Evolutionary conservation across 2,329 filamentous ascomycete genomes (phyloP).

Genomic region (Cephalotrichum gorgonifer): DNA sequence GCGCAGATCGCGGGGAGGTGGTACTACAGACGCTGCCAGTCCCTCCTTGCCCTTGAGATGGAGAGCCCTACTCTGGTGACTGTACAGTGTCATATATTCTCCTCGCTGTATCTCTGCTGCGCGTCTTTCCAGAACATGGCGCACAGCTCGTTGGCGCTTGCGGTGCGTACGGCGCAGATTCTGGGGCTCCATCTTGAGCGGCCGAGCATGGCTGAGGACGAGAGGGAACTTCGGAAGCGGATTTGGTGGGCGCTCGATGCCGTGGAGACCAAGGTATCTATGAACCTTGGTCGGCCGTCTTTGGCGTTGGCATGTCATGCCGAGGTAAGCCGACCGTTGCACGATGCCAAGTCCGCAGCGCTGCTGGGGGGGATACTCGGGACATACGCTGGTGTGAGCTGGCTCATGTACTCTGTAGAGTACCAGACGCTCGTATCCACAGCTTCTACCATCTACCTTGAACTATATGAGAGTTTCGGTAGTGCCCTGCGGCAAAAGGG

Average conservation of each 20-base stretch:
- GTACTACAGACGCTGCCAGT: constrained; percentile 35
- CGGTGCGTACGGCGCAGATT: constrained; percentile 29
- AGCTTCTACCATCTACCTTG: not conserved
- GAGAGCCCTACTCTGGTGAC: constrained; percentile 36
- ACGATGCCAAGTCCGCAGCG: not conserved
- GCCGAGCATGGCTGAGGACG: constrained; percentile 18
- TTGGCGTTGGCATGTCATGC: not conserved
- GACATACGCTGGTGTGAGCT: too few relatives aligned
- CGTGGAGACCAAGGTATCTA: constrained; percentile 31
- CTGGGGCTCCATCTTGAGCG: constrained; percentile 34
- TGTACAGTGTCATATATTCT: constrained; percentile 36
- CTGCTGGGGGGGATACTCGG: not conserved
- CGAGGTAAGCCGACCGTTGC: not conserved
- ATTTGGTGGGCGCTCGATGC: constrained; percentile 39
- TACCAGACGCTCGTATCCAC: not conserved
- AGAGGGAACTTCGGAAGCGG: constrained; percentile 31
- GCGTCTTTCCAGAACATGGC: constrained; percentile 37
- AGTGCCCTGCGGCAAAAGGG: not conserved
- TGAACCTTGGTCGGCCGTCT: constrained; percentile 33
- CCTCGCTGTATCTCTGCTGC: constrained; percentile 32
- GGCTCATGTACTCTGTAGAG: not conserved
- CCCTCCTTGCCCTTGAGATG: constrained; percentile 28
- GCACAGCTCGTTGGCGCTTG: constrained; percentile 23
- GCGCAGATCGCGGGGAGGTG: constrained; percentile 30
- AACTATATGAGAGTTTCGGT: not conserved